Evolutionary conservation across 2,329 filamentous ascomycete genomes (phyloP).

Genomic region (Elsinoe arachidis): DNA sequence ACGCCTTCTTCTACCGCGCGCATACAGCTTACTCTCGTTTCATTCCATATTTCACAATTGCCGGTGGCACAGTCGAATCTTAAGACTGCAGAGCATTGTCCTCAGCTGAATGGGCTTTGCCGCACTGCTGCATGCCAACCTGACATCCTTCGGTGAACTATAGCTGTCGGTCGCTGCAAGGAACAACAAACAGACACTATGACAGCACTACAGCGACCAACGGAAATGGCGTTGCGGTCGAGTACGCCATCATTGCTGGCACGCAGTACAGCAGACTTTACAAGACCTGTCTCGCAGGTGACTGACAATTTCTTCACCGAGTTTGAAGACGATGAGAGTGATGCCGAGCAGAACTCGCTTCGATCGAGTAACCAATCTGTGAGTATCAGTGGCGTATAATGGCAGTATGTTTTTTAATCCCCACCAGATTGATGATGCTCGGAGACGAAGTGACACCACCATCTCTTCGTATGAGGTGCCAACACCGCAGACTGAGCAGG

Average conservation of each 20-base stretch:
- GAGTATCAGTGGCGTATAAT: conserved; percentile 30
- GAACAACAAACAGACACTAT: neutral
- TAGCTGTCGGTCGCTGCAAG: conserved; percentile 2
- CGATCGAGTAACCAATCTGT: conserved; percentile 64
- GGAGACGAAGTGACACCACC: conserved; percentile 68
- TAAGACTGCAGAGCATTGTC: conserved; percentile 11
- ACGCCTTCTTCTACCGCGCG: conserved; percentile 10
- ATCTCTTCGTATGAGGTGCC: conserved; percentile 75
- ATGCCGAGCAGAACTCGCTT: conserved; percentile 51
- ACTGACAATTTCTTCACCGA: conserved; percentile 76
- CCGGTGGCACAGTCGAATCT: conserved; percentile 10
- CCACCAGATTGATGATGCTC: conserved; percentile 40
- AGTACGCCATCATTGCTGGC: conserved; percentile 27
- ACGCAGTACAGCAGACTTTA: conserved; percentile 17
- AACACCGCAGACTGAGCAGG: conserved; percentile 59
- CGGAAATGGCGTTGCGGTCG: conserved; percentile 16
- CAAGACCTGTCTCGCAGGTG: conserved; percentile 58
- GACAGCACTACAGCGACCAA: neutral
- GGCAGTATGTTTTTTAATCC: neutral
- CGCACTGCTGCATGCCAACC: neutral
- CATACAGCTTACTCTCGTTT: conserved; percentile 10
- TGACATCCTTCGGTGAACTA: neutral
- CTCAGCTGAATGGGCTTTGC: conserved; percentile 9
- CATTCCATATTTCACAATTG: conserved; percentile 5
- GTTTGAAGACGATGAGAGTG: conserved; percentile 55